Percentiles rank a stretch among this genome's conserved stretches.
Evolutionary conservation across 2,329 filamentous ascomycete genomes (phyloP).

Genomic region (Didymella pomorum): DNA sequence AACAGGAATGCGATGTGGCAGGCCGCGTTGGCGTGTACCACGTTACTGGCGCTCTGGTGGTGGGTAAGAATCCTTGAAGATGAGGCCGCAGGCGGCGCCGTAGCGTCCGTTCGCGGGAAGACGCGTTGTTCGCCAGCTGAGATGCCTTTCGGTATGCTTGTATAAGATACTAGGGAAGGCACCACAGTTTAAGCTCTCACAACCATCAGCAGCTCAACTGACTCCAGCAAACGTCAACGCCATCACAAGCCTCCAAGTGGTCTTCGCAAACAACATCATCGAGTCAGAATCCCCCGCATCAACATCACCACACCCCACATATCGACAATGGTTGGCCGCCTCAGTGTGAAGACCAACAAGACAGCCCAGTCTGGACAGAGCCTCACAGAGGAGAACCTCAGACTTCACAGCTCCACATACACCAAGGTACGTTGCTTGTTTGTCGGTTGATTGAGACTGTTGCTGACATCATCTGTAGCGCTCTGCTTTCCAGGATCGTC

Average conservation of each 20-base stretch:
- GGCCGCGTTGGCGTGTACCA: slow-evolving; percentile 32
- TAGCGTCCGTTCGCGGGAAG: slow-evolving; percentile 26
- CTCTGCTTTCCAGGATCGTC: slow-evolving; percentile 19
- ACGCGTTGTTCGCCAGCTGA: slow-evolving; percentile 25
- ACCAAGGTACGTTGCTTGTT: slow-evolving; percentile 30
- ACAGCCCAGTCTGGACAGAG: slow-evolving; percentile 10
- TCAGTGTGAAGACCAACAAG: slow-evolving; percentile 15
- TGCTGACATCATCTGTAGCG: slow-evolving; percentile 23
- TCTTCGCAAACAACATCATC: not conserved
- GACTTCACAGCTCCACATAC: slow-evolving; percentile 37
- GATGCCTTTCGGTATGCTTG: slow-evolving; percentile 10
- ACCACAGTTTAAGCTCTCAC: slow-evolving; percentile 10
- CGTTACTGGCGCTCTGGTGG: slow-evolving; percentile 31
- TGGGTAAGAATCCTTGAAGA: slow-evolving; percentile 28
- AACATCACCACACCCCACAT: slow-evolving; percentile 7
- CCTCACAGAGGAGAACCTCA: slow-evolving; percentile 46
- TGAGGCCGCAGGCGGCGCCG: slow-evolving; percentile 31
- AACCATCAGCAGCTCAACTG: slow-evolving; percentile 3
- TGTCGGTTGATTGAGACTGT: not conserved
- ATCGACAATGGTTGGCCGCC: slow-evolving; percentile 20
- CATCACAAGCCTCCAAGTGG: not conserved
- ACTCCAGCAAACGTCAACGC: slow-evolving; percentile 4
- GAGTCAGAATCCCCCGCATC: slow-evolving; percentile 11
- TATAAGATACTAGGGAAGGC: slow-evolving; percentile 23
- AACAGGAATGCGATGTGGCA: slow-evolving; percentile 28